A percentile compares a stretch with the other conserved stretches of the same genome.
These are phyloP conservation scores for Cercospora sp. DNA, from an alignment of 2,329 filamentous ascomycete species.

Conservation along the genomic window DNA sequence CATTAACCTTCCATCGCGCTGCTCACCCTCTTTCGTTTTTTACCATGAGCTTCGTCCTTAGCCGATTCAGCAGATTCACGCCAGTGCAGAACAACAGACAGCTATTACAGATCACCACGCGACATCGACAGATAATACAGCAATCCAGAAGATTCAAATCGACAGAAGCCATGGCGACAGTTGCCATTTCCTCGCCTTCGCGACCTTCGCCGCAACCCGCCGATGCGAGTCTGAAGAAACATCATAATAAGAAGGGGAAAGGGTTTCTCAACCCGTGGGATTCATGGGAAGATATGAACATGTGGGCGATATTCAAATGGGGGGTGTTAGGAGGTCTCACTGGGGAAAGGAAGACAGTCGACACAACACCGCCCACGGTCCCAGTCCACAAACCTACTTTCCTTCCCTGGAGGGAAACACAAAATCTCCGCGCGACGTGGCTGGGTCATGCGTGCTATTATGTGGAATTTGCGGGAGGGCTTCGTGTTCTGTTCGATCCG, in stretches of 20 bases:
- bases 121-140: not conserved
- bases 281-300: slow-evolving; percentile 48
- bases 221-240: slow-evolving; percentile 38
- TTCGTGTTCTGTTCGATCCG: slow-evolving; percentile 89
- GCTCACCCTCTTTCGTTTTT: not conserved
- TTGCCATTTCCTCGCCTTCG: slow-evolving; percentile 42
- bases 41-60: slow-evolving; percentile 14
- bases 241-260: slow-evolving; percentile 54
- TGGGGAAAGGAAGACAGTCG: slow-evolving; percentile 55
- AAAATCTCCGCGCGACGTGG: slow-evolving; percentile 81
- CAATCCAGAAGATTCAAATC: not conserved
- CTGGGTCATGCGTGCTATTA: slow-evolving; percentile 93
- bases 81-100: not conserved
- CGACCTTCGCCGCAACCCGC: slow-evolving; percentile 45
- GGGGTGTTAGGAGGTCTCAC: slow-evolving; percentile 50
- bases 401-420: slow-evolving; percentile 59
- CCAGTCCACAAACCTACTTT: slow-evolving; percentile 68
- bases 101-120: not conserved
- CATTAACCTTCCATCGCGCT: not conserved
- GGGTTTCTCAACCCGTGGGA: slow-evolving; percentile 61
- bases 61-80: not conserved
- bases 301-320: slow-evolving; percentile 39
- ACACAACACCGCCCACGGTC: slow-evolving; percentile 67
- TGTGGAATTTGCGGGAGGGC: slow-evolving; percentile 81
- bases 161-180: not conserved